Evolutionary conservation across 495 filamentous ascomycete species (phyloP), one percentile per base, ranked within the genome.

Genomic region (Penicillium salamii): DNA sequence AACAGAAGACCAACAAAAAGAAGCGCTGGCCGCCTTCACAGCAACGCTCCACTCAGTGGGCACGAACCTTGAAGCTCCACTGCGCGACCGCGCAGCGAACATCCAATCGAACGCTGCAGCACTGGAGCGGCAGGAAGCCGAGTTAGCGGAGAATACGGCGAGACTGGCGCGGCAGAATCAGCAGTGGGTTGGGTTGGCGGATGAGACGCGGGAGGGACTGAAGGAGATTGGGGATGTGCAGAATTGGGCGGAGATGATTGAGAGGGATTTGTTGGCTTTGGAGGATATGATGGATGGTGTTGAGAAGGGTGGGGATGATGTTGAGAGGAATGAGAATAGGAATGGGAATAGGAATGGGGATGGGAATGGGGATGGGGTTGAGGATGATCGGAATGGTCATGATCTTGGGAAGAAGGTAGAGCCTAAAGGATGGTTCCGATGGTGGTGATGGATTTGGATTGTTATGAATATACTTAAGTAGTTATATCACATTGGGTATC

Each of bases 211-310:
- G 42, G 77, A 80, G 35, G 83, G 82, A 62, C 68, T 98, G 39
- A 96, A 96, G 74, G 90, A 95, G 78, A 80, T 96, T 58, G 93
- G 93, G 23, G 90, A 97, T 64, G 82, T 97, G 67, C 93, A 97
- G 80, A 96, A 96, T 65, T 97, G 91, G 91, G 92, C 92, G 33
- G 93, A 98, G 81, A 79, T 95, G 76, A 77, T 97, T 58, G 93
- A 98, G 78, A 68, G 89, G 65, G 92, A 97, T 71, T 79, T 98
- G 53, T 61, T 91, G 59, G 83, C 95, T 50, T 61, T 98, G 31
- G 90, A 95, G 71, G 91, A 96, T 79, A 90, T 89, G 44, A 59
- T 96, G 66, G 70, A 86, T 61, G 63, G 88, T 52, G 89, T 79
- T 51, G 69, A 79, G 63, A 51, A 62, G 20, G 47, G 19, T 44